Base-by-base conservation (phyloP, 208 protist genomes). In the Wallacemonas sp. region DNA sequence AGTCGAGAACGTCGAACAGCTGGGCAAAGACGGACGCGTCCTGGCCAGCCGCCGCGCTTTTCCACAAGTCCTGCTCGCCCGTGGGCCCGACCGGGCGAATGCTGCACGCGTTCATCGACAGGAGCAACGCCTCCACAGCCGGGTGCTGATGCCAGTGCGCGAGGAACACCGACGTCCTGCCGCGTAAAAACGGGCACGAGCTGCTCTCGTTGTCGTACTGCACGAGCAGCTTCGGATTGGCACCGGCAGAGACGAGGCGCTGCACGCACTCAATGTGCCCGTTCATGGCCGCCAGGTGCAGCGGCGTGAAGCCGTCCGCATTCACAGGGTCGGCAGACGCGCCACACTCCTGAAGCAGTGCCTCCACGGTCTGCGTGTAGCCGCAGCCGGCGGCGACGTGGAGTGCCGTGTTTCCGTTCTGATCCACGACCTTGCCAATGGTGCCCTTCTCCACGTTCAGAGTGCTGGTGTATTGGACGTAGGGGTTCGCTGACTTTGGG, bases 1-100 rank as follows among this genome's bases (percentile, higher is more conserved):
- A 80, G 61, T 87, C 77, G 29, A 87, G 12, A 2, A 54, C 63
- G 57, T 87, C 82, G n/a, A 87, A 74, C 28, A 87, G 70, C 22
- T 75, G 25, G 22, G 75, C 57, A 20, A 84, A 68, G 2, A 57
- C 57, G 12, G n/a, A 0, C 26, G 25, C 36, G 50, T 65, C 50
- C 26, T 63, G 29, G 66, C 61, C 42, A 57, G 62, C 55, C 28
- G 64, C 28, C 11, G 41, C 29, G 65, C 52, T 10, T 42, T 59
- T 1, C 22, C 31, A 65, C 26, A 46, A 12, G n/a, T 39, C 11
- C 33, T 20, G 22, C 3, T 7, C 1, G 33, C 46, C 1, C 36
- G 50, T 3, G 2, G 25, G 5, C 12, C 0, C 20, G 49, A 7
- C 0, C 23, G n/a, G 20, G 0, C 33, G 39, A 3, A 14, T 45